A percentile compares a stretch with the other conserved stretches of the same genome.
Evolutionary conservation across 495 filamentous ascomycete genomes (phyloP).

Genomic region (Parathielavia hyrcaniae): DNA sequence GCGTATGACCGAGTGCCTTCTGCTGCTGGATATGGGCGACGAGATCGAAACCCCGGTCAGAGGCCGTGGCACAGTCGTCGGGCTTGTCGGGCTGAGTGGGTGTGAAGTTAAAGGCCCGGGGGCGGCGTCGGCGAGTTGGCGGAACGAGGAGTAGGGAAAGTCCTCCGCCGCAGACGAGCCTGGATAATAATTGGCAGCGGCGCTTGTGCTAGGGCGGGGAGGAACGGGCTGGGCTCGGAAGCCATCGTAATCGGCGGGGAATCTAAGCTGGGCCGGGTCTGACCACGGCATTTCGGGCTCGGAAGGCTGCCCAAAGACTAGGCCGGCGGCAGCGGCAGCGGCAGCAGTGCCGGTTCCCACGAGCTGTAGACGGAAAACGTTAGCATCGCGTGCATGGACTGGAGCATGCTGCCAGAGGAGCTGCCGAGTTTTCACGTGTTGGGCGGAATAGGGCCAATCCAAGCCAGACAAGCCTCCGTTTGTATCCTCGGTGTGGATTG

Average conservation of each 20-base stretch:
- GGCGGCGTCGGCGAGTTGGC: slow-evolving; percentile 23
- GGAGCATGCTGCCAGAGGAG: background rate
- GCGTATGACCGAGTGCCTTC: slow-evolving; percentile 45
- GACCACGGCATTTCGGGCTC: slow-evolving; percentile 31
- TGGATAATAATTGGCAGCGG: slow-evolving; percentile 25
- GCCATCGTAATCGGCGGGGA: slow-evolving; percentile 38
- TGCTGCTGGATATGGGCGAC: slow-evolving; percentile 28
- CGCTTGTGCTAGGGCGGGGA: slow-evolving; percentile 41
- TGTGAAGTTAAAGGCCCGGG: slow-evolving; percentile 28
- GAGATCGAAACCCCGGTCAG: slow-evolving; percentile 30
- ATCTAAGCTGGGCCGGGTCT: slow-evolving; percentile 40
- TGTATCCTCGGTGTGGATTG: slow-evolving; percentile 7
- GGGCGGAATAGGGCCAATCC: background rate
- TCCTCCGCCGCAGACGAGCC: slow-evolving; percentile 33
- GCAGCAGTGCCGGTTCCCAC: slow-evolving; percentile 54
- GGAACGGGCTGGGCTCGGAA: slow-evolving; percentile 31
- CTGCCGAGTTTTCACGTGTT: background rate
- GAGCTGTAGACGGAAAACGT: slow-evolving; percentile 37
- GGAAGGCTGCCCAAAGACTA: slow-evolving; percentile 48
- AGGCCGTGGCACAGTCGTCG: slow-evolving; percentile 26
- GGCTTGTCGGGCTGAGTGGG: slow-evolving; percentile 32
- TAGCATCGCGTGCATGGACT: slow-evolving; percentile 8
- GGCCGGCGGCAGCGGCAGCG: slow-evolving; percentile 51
- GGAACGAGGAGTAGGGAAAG: slow-evolving; percentile 32
- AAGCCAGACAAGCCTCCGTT: slow-evolving; percentile 1